Evolutionary conservation across 306 rosid species (phyloP), one percentile per base, ranked within the genome.

Genomic region (Urtica urens): DNA sequence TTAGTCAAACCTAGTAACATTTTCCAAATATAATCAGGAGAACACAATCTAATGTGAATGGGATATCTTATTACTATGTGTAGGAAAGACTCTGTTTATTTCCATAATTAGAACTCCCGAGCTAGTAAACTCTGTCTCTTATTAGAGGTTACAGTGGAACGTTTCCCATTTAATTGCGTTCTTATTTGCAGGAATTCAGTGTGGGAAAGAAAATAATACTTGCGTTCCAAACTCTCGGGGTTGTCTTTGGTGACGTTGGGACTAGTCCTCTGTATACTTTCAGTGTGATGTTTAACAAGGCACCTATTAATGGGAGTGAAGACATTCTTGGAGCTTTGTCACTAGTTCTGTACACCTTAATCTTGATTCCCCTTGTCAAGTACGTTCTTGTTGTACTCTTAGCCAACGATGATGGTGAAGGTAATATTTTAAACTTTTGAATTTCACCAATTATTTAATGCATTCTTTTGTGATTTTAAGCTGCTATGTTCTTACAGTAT

Each of bases 331-430:
- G 99, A 45, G 99, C 96, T 37, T 44, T 85, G 50, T 92, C 99
- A 5, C 81, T 92, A 38, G 96, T 92, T 25, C 69, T 92, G 37
- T 92, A 92, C 73, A 92, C 93, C 40, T 68, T 92, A 50, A 75
- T 92, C 69, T 82, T 92, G 81, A 82, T 92, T 71, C 92, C 99
- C 28, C 61, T 92, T 48, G 66, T 92, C 66, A 92, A 92, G 81
- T 92, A 92, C 61, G 96, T 85, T 27, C 70, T 92, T 29, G 93
- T 92, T 25, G 96, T 85, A 69, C 87, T 92, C 39, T 86, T 80
- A 87, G 99, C 96, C 60, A 92, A 92, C 30, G 96, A 92, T 46
- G 94, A 85, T 1, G 99, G 96, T 31, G 99, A 92, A 92, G 99
- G 99, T 85, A n/a, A n/a, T n/a, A 71, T 53, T 46, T 33, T 52